Base-by-base conservation (phyloP, 148 eudicot species). In the Rhododendron kiyosumense region DNA sequence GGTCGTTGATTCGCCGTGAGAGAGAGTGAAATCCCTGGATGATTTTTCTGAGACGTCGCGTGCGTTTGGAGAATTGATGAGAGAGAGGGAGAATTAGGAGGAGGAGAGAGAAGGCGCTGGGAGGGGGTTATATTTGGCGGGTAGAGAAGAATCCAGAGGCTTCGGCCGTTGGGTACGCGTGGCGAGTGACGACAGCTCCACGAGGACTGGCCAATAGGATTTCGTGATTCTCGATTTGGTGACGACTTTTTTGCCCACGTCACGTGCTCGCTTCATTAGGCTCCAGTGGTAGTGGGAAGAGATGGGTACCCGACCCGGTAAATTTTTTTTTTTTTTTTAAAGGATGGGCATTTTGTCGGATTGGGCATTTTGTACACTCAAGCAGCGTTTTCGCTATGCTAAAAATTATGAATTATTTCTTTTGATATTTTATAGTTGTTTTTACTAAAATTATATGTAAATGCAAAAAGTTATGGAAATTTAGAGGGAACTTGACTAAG, bases 131-230 rank as follows among this genome's bases (percentile, higher is more conserved):
- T 90, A 51, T 89, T 88, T 80, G 51, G 81, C 74, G 83, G 81
- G 84, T 83, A 84, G 84, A 78, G 88, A 88, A 89, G 41, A 41
- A 30, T 81, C 89, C 67, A 88, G 96, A 94, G 11, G 87, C 76
- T 90, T 89, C 93, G 75, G 57, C 13, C 4, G 54, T 51, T 74
- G 2, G 10, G 85, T 52, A 30, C 82, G 94, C 93, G 94, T 94
- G 98, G 45, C 45, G 45, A 7, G 90, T 91, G 22, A 20, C 1
- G 6, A 73, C 74, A 45, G 85, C 74, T 90, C 90, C 98, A 95
- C 94, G 93, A 88, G 3, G 18, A 20, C 30, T 86, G 59, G 73
- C 96, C 98, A 95, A 95, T 94, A 61, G 88, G 77, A 86, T 91
- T 92, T 76, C 45, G 89, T 87, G 7, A 15, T 79, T 86, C 83